Conservation (phyloP, 179 eudicot genomes). For the Sideroxylon spinosum region DNA sequence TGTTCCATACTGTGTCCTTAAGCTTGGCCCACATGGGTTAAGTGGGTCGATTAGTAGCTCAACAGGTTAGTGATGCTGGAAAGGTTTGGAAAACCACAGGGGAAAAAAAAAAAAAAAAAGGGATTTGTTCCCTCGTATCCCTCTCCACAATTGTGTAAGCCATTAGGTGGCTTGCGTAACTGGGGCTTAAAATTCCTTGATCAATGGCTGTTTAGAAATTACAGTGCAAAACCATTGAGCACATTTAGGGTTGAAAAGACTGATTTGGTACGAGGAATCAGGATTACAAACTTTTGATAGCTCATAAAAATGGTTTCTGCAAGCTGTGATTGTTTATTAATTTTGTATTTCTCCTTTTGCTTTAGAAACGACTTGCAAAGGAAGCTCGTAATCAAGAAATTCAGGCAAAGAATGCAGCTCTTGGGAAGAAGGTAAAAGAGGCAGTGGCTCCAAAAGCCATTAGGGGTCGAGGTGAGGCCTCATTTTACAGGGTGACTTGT, state of each 20-base stretch:
- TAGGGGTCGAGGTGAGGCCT: constrained; percentile 92
- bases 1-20: not conserved
- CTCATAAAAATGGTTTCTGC: constrained; percentile 7
- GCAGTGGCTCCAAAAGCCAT: constrained; percentile 43
- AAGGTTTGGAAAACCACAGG: not conserved
- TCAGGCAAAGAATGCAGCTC: constrained; percentile 75
- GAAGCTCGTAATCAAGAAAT: constrained; percentile 81
- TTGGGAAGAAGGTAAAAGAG: constrained; percentile 85
- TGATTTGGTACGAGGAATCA: not conserved
- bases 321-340: not conserved
- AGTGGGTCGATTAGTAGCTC: not conserved
- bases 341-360: constrained; percentile 1
- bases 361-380: constrained; percentile 84
- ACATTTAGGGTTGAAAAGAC: not conserved
- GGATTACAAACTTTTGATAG: not conserved
- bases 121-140: not conserved
- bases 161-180: not conserved
- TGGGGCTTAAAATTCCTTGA: not conserved
- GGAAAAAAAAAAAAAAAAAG: not conserved
- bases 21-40: not conserved
- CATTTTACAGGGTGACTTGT: constrained; percentile 89
- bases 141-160: not conserved
- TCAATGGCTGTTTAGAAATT: not conserved
- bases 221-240: not conserved
- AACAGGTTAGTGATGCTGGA: not conserved